Conservation (phyloP, 805 yeast species). For the Jamesozyma spencerorum region DNA sequence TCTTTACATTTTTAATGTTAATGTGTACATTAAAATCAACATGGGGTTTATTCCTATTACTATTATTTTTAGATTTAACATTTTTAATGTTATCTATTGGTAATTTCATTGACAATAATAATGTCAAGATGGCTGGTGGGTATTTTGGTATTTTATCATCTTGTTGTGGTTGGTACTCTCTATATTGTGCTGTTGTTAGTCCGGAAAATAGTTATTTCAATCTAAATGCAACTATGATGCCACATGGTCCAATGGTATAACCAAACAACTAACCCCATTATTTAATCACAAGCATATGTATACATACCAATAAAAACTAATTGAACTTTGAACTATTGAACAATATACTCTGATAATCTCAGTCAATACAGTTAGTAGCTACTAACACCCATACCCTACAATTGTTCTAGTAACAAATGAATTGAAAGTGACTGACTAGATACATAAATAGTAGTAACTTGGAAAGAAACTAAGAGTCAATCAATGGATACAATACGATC, state of each 20-base stretch:
- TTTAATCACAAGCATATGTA: too few relatives aligned
- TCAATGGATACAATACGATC: too few relatives aligned
- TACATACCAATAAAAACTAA: too few relatives aligned
- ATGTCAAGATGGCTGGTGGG: conserved; percentile 50
- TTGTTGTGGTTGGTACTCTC: conserved; percentile 51
- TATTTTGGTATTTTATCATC: conserved; percentile 49
- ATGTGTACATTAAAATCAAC: conserved; percentile 51
- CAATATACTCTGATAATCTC: too few relatives aligned
- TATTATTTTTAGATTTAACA: conserved; percentile 45
- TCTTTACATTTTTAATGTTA: conserved; percentile 51
- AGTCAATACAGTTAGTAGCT: too few relatives aligned
- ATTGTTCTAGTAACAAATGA: too few relatives aligned
- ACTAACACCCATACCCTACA: too few relatives aligned
- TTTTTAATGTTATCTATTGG: conserved; percentile 45
- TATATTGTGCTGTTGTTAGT: conserved; percentile 54
- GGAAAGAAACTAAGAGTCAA: too few relatives aligned
- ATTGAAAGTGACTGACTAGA: too few relatives aligned
- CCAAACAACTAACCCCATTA: too few relatives aligned
- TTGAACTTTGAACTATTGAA: too few relatives aligned
- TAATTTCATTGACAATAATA: conserved; percentile 37
- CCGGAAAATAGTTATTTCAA: conserved; percentile 49
- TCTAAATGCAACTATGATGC: conserved; percentile 46
- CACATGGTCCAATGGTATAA: conserved; percentile 33
- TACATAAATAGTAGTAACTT: too few relatives aligned
- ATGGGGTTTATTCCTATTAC: conserved; percentile 48